A percentile compares a stretch with the other conserved stretches of the same genome.
phyloP scores from a whole-genome alignment of 2,329 filamentous ascomycete species.

The Parafenestella ontariensis region DNA sequence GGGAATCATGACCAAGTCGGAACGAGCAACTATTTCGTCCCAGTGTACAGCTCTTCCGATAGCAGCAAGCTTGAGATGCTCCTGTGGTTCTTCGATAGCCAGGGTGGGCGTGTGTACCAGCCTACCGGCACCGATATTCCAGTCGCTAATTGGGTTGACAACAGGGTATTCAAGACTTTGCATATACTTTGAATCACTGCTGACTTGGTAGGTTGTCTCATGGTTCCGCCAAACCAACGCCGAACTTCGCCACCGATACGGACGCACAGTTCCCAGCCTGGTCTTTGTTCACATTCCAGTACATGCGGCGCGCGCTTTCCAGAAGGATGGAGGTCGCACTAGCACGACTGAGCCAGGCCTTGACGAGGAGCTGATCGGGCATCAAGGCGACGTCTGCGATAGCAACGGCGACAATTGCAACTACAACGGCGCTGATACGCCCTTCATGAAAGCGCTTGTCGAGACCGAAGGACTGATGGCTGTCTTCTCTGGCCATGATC shows the following conservation, averaged over 20 bases:
- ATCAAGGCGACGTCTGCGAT: conserved; percentile 31
- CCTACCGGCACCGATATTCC: conserved; percentile 19
- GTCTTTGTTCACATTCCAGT: conserved; percentile 64
- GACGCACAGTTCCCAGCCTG: conserved; percentile 55
- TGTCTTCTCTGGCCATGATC: conserved; percentile 71
- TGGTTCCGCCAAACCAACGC: conserved; percentile 34
- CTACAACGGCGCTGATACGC: conserved; percentile 59
- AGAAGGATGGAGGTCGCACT: conserved; percentile 59
- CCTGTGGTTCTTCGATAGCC: conserved; percentile 74
- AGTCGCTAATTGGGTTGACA: conserved; percentile 26
- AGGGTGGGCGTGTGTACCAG: conserved; percentile 32
- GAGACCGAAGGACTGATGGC: conserved; percentile 56
- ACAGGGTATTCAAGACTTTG: conserved; percentile 19
- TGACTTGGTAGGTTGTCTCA: conserved; percentile 29
- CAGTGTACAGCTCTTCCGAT: conserved; percentile 55
- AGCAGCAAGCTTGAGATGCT: conserved; percentile 53
- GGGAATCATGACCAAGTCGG: conserved; percentile 44
- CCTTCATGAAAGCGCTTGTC: conserved; percentile 69
- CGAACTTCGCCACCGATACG: conserved; percentile 33
- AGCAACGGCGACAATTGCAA: conserved; percentile 22
- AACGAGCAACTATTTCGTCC: conserved; percentile 62
- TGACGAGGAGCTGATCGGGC: conserved; percentile 31
- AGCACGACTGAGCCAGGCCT: conserved; percentile 52
- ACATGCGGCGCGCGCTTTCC: conserved; percentile 35
- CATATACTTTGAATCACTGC: neutral